Conservation (phyloP, 805 yeast species). For the Cyberlindnera mycetangii region DNA sequence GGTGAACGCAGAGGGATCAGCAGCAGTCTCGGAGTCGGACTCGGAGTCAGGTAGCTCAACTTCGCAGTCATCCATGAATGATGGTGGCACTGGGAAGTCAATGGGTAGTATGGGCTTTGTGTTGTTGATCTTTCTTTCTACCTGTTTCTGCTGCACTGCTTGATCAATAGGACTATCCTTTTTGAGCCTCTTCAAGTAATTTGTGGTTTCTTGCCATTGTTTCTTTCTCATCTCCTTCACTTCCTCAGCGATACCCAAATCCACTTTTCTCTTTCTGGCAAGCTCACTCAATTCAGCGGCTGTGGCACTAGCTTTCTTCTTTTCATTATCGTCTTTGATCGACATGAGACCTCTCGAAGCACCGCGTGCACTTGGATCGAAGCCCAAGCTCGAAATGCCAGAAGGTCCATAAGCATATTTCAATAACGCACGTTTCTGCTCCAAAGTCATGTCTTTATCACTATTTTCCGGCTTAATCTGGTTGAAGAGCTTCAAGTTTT, state of each 20-base stretch:
- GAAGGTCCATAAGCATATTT: constrained; percentile 40
- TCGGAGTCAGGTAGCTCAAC: constrained; percentile 6
- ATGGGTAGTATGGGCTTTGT: not conserved
- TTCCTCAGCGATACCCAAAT: constrained; percentile 32
- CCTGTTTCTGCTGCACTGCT: not conserved
- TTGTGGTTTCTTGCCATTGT: constrained; percentile 30
- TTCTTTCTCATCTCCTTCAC: constrained; percentile 28
- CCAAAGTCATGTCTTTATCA: constrained; percentile 19
- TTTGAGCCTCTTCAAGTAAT: constrained; percentile 27
- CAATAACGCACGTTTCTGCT: constrained; percentile 29
- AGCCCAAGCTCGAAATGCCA: constrained; percentile 43
- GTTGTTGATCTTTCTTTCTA: not conserved
- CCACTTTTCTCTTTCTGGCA: constrained; percentile 33
- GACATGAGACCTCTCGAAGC: constrained; percentile 18
- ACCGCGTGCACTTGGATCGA: constrained; percentile 44
- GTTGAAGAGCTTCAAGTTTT: constrained; percentile 27
- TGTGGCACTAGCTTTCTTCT: constrained; percentile 22
- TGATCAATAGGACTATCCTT: constrained; percentile 3
- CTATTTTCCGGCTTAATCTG: constrained; percentile 1
- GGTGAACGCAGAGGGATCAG: constrained; percentile 4
- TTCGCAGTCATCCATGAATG: constrained; percentile 3
- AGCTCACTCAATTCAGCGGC: constrained; percentile 27
- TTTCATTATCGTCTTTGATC: constrained; percentile 16
- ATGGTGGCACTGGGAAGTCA: not conserved
- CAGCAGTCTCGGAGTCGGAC: not conserved